Evolutionary conservation across 2,329 filamentous ascomycete genomes (phyloP), one percentile per base, ranked within the genome.

Genomic region (Furcasterigmium sp.): DNA sequence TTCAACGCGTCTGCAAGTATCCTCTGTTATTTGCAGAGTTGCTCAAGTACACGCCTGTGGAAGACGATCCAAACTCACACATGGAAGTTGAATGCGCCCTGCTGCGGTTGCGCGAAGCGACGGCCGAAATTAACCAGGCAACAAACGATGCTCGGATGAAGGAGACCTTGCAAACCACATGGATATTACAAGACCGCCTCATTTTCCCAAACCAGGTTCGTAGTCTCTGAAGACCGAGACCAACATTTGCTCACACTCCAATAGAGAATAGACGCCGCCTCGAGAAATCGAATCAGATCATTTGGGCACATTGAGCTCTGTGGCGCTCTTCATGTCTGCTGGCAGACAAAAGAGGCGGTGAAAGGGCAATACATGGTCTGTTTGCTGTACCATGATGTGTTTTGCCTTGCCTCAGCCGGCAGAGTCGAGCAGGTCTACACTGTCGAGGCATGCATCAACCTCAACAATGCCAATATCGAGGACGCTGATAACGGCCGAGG

Each of bases 1-100:
- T 96, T 17, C 91, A 98, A 64, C 79, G 91, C 43, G 78, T 96
- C 18, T 95, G 89, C 69, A 89, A 86, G 65, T 97, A 97, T 57
- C 89, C 89, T 10, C 70, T 98, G 4, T 70, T 97, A 3, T 91
- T 97, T 56, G 76, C 82, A 5, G 89, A 96, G 55, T 72, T 98
- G 8, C 73, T 91, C 46, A 91, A 85, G 55, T 77, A 84, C 51
- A 96, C 91, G 0, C 87, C 89, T 2, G 86, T 88, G 2, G 82
- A 78, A 43, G 91, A 97, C 57, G 94, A 90, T 55, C 89, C 90
- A 0, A 81, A 81, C 47, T 85, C 89, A 1, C 86, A 95, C 62
- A 81, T 85, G 59, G 84, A 88, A 42, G 79, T 97, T 15, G 83
- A 89, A 46, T 84, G 82, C 50, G 76, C 86, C 1, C 70, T 94